Evolutionary conservation across 2,329 filamentous ascomycete species (phyloP).

Genomic region (Byssoonygena ceratinophila): DNA sequence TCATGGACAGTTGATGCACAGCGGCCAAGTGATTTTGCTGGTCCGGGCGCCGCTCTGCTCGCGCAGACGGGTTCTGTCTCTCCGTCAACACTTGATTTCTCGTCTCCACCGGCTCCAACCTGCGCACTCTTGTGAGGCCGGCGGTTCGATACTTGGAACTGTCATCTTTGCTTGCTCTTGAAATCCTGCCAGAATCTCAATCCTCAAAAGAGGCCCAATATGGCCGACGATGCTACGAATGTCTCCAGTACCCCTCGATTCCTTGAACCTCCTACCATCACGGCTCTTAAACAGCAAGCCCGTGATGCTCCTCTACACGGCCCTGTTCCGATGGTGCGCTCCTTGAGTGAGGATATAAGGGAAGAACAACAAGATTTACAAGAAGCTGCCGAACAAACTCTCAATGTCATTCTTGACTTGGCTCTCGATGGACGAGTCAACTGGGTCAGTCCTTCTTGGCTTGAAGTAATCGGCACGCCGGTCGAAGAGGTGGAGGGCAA

Average conservation of each 20-base stretch:
- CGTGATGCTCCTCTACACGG: constrained; percentile 25
- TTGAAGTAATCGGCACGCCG: constrained; percentile 75
- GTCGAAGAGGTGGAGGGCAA: constrained; percentile 63
- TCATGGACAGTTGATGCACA: constrained; percentile 31
- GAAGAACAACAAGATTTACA: constrained; percentile 89
- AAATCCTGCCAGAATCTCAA: background rate
- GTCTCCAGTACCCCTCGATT: constrained; percentile 22
- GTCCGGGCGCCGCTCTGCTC: constrained; percentile 36
- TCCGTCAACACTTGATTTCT: constrained; percentile 15
- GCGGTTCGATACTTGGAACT: constrained; percentile 11
- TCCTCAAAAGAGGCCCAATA: constrained; percentile 17
- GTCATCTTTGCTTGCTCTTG: constrained; percentile 6
- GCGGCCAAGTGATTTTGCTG: constrained; percentile 34
- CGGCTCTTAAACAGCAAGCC: constrained; percentile 36
- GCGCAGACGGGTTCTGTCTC: constrained; percentile 34
- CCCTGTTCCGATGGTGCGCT: constrained; percentile 42
- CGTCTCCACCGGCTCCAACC: background rate
- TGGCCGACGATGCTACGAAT: constrained; percentile 33
- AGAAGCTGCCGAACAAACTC: constrained; percentile 87
- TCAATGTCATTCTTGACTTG: constrained; percentile 92
- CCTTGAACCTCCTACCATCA: constrained; percentile 37
- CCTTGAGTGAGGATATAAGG: constrained; percentile 78
- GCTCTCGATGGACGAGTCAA: constrained; percentile 81
- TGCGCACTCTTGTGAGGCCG: constrained; percentile 5
- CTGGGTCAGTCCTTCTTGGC: constrained; percentile 96